Base-by-base conservation (phyloP, 75 land plant species). In the Pseudotsuga menziesii region DNA sequence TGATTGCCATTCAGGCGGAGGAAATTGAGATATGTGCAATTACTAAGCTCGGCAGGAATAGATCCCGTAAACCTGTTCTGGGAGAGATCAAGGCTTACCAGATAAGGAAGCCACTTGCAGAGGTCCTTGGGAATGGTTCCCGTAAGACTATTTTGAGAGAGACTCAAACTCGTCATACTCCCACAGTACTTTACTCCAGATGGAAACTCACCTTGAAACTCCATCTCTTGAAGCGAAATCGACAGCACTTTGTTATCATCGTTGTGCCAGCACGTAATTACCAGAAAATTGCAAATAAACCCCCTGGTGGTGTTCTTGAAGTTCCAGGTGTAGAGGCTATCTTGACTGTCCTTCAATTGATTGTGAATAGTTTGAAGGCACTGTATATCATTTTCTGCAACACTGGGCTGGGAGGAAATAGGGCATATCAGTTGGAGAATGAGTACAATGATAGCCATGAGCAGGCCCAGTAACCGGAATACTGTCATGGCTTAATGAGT, bases 191-290 rank as follows among this genome's bases (percentile, higher is more conserved):
- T 79, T 22, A 94, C 77, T 52, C 79, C 59, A n/a, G 78, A 0
- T 91, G 93, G 71, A n/a, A 89, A 77, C 59, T 22, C 57, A 3
- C 93, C 93, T 5, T 79, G 39, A 26, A 94, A 83, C 20, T 70
- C 32, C 73, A 90, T 82, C 20, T 69, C 76, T 0, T 78, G 70
- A 9, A 94, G 87, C 32, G 62, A 57, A 56, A 88, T 79, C 25
- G 19, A 23, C 71, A 85, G 20, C 32, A 92, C 66, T 17, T 90
- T 82, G 59, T 83, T 85, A 76, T 92, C 95, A 7, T 54, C 82
- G 6, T 64, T 58, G 76, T 90, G 88, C 92, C 91, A 89, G 79
- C 95, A 92, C 8, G 72, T 11, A 55, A 88, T 85, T 13, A 90
- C 95, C 36, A 57, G 76, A 78, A 88, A 89, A 52, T 61, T 80